Conservation (phyloP, 73 alveolate genomes). For the Paramecium sexaurelia region DNA sequence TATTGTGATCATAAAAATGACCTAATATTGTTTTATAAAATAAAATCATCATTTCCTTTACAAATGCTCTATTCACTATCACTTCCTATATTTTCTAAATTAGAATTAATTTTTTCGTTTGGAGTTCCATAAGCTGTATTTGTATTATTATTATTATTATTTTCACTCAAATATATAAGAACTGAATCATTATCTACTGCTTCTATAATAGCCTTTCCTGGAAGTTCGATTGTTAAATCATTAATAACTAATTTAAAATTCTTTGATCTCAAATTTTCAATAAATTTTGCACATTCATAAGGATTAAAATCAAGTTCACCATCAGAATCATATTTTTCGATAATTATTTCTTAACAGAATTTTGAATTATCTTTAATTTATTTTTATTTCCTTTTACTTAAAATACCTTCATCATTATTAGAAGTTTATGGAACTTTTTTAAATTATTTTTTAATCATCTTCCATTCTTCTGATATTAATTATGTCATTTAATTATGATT, state of each 20-base stretch:
- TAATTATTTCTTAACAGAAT: background rate
- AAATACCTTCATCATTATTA: background rate
- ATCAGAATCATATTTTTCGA: background rate
- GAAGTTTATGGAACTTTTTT: background rate
- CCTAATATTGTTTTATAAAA: background rate
- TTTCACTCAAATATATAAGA: background rate
- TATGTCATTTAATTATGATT: background rate
- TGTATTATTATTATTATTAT: background rate
- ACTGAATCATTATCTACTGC: background rate
- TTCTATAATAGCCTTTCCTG: conserved; percentile 11
- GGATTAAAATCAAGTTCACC: background rate
- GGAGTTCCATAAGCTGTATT: background rate
- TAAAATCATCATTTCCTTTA: conserved; percentile 1
- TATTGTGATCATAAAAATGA: background rate
- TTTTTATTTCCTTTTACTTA: background rate
- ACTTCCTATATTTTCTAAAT: background rate
- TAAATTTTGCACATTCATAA: background rate
- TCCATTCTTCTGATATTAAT: conserved; percentile 24
- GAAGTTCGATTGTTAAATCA: background rate
- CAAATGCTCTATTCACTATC: conserved; percentile 29
- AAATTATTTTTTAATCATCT: background rate
- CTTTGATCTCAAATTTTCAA: background rate
- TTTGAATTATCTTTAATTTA: background rate
- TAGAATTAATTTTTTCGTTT: background rate
- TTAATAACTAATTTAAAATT: background rate